These are phyloP conservation scores for Globisporangium carolinianum DNA, from an alignment of 352 stramenopile genomes.

Conservation along the genomic window DNA sequence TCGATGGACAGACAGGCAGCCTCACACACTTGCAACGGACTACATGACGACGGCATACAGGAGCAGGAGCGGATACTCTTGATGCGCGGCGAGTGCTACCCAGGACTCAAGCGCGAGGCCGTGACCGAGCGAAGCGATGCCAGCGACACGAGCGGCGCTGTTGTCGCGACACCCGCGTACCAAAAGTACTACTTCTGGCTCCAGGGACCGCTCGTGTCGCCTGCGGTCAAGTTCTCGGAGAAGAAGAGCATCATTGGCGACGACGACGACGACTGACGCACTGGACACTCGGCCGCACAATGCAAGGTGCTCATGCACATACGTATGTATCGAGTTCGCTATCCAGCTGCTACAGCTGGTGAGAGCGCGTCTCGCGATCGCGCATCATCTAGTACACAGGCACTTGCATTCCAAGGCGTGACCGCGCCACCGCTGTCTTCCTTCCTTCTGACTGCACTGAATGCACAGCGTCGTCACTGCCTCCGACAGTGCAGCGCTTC, in stretches of 20 bases:
- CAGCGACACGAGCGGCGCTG: conserved; percentile 3
- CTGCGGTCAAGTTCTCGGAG: conserved; percentile 79
- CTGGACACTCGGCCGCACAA: background rate
- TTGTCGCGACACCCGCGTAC: conserved; percentile 36
- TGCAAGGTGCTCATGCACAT: background rate
- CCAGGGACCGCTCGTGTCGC: conserved; percentile 72
- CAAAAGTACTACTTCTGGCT: conserved; percentile 78
- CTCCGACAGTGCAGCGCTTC: too few species aligned
- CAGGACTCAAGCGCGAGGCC: conserved; percentile 25
- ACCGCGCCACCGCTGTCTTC: too few species aligned
- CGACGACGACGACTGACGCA: conserved; percentile 71
- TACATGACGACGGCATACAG: conserved; percentile 14
- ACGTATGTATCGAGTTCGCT: too few species aligned
- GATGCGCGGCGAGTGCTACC: conserved; percentile 57
- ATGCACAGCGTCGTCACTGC: too few species aligned
- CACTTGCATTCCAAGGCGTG: too few species aligned
- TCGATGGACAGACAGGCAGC: background rate
- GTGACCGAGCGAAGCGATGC: conserved; percentile 7
- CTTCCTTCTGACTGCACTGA: too few species aligned
- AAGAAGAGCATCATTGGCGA: conserved; percentile 88
- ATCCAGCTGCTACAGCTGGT: too few species aligned
- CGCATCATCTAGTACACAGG: too few species aligned
- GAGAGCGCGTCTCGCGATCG: too few species aligned
- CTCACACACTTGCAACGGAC: background rate
- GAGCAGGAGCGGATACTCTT: conserved; percentile 76